Conservation (phyloP, 352 stramenopile species). For the Pythium brachiatum region DNA sequence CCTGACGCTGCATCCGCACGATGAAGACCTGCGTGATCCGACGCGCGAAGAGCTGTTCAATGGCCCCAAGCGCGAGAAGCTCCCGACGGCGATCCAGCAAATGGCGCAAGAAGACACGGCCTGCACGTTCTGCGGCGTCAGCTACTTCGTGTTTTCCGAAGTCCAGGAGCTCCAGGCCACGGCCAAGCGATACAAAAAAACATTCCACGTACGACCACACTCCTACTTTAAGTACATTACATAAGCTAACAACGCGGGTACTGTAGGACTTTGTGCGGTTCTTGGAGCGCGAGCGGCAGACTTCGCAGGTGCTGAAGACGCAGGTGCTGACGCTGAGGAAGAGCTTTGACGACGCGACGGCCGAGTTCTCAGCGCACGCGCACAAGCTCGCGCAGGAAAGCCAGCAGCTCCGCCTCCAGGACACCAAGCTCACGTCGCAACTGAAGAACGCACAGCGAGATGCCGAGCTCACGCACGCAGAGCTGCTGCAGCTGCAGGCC, state of each 20-base stretch:
- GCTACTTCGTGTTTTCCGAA: conserved; percentile 85
- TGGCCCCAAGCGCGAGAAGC: conserved; percentile 47
- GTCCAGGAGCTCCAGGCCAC: conserved; percentile 72
- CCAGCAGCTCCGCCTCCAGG: conserved; percentile 7
- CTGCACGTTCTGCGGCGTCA: conserved; percentile 83
- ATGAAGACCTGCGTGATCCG: conserved; percentile 48
- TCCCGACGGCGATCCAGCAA: conserved; percentile 68
- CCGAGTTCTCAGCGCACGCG: conserved; percentile 11
- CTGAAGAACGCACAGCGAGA: conserved; percentile 29
- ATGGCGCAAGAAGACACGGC: conserved; percentile 67
- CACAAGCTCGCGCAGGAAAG: conserved; percentile 30
- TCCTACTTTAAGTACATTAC: too few species aligned
- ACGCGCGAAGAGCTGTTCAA: conserved; percentile 73
- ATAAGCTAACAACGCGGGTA: too few species aligned
- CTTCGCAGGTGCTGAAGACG: conserved; percentile 34
- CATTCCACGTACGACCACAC: conserved; percentile 44
- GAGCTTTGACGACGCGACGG: conserved; percentile 32
- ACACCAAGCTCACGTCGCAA: conserved; percentile 15
- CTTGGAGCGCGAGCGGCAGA: conserved; percentile 52
- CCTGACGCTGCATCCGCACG: conserved; percentile 20
- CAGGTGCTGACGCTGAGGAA: conserved; percentile 41
- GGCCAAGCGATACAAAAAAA: conserved; percentile 68
- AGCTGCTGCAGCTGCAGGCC: conserved; percentile 16
- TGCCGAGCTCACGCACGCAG: conserved; percentile 9
- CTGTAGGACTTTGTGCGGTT: conserved; percentile 63